Conservation (phyloP, 2,329 filamentous ascomycete genomes). For the Seiridium unicorne region DNA sequence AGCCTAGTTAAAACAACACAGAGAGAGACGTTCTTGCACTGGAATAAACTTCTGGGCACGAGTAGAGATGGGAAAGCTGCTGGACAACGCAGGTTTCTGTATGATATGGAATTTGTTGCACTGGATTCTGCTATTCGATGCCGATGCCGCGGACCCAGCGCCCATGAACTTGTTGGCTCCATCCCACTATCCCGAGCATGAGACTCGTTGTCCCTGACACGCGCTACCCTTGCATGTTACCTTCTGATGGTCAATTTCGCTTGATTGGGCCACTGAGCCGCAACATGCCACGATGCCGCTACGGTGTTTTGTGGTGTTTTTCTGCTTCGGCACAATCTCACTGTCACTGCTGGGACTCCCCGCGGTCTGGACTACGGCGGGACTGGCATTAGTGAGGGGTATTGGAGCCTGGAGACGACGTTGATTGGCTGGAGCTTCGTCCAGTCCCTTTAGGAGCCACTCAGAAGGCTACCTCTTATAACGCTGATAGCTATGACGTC, state of each 20-base stretch:
- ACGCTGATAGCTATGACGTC: neutral
- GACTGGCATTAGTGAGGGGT: neutral
- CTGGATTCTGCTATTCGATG: conserved; percentile 5
- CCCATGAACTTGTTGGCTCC: neutral
- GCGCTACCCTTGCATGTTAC: neutral
- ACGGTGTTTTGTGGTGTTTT: neutral
- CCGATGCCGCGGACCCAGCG: neutral
- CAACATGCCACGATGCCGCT: neutral
- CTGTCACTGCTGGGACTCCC: neutral
- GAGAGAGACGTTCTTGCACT: no score
- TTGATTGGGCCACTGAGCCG: neutral
- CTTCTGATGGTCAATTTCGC: neutral
- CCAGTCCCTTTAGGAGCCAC: neutral
- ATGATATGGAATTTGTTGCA: neutral
- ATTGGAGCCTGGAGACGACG: neutral
- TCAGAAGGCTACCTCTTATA: neutral
- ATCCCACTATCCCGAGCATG: neutral
- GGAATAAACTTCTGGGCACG: no score
- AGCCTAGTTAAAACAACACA: no score
- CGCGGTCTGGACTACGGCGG: neutral
- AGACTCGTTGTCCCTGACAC: neutral
- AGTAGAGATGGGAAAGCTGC: neutral
- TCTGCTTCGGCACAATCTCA: neutral
- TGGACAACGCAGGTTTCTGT: conserved; percentile 1
- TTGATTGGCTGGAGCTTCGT: neutral